A percentile compares a stretch with the other conserved stretches of the same genome.
phyloP scores from a whole-genome alignment of 352 stramenopile species.

The Phytophthora chlamydospora region DNA sequence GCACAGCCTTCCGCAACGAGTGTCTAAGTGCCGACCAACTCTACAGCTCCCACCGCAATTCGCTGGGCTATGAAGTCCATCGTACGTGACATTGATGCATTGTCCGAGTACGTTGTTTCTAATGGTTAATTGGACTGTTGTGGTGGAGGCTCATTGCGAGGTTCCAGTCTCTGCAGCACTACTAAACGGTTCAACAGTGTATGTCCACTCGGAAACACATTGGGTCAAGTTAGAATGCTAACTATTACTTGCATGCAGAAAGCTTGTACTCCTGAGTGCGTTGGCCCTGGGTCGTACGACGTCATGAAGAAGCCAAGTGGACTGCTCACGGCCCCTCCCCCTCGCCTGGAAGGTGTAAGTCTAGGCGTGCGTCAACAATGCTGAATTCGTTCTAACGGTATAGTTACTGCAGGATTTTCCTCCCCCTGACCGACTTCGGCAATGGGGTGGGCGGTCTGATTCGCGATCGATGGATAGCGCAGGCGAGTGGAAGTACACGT shows the following conservation, averaged over 20 bases:
- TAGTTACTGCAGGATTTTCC: conserved; percentile 15
- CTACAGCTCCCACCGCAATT: conserved; percentile 65
- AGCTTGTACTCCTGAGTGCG: conserved; percentile 43
- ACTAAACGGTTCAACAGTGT: conserved; percentile 63
- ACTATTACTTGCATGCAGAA: conserved; percentile 36
- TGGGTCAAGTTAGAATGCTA: not conserved
- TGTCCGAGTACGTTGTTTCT: not conserved
- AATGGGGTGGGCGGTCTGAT: conserved; percentile 56
- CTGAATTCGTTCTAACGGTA: not conserved
- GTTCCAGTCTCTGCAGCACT: conserved; percentile 69
- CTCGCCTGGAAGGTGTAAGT: conserved; percentile 26
- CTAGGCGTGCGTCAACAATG: not conserved
- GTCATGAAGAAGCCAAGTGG: conserved; percentile 32
- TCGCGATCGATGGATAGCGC: conserved; percentile 56
- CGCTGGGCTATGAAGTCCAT: conserved; percentile 70
- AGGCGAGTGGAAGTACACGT: conserved; percentile 67
- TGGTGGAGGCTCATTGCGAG: conserved; percentile 58
- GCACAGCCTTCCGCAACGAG: conserved; percentile 71
- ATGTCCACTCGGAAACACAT: not conserved
- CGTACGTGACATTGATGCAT: conserved; percentile 34
- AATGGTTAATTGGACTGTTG: not conserved
- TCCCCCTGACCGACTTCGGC: conserved; percentile 42
- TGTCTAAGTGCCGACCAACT: conserved; percentile 65
- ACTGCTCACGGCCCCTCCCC: conserved; percentile 32
- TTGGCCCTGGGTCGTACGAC: conserved; percentile 72